Evolutionary conservation across 352 stramenopile genomes (phyloP).

Genomic region (Peronospora farinosa): DNA sequence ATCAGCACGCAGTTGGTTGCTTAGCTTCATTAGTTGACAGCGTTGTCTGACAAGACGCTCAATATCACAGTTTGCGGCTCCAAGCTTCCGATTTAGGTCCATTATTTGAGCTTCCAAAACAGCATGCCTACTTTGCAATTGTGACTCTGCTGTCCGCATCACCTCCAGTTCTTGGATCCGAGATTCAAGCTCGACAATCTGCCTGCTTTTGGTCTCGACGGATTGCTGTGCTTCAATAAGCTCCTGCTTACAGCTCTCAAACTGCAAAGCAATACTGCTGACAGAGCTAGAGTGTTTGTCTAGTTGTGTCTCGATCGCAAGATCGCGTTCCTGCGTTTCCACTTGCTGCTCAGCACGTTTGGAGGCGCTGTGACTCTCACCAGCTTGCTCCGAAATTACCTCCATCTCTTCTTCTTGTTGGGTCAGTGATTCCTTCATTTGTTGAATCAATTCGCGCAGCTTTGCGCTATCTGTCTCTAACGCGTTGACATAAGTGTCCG

Average conservation of each 20-base stretch:
- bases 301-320: conserved; percentile 39
- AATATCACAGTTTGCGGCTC: conserved; percentile 46
- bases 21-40: conserved; percentile 73
- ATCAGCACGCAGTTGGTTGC: conserved; percentile 66
- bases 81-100: conserved; percentile 42
- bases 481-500: conserved; percentile 8
- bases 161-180: conserved; percentile 24
- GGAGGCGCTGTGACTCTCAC: conserved; percentile 12
- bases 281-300: conserved; percentile 8
- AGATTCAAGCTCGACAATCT: conserved; percentile 41
- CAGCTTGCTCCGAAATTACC: conserved; percentile 4
- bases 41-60: conserved; percentile 58
- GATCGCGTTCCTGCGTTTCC: conserved; percentile 37
- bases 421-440: conserved; percentile 66
- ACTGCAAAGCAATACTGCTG: conserved; percentile 12
- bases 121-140: conserved; percentile 23
- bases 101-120: conserved; percentile 27
- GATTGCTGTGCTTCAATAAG: conserved; percentile 35
- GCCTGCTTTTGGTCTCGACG: conserved; percentile 39
- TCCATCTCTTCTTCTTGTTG: conserved; percentile 40
- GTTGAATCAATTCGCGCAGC: conserved; percentile 62
- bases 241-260: conserved; percentile 40
- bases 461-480: conserved; percentile 56
- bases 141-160: not conserved
- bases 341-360: conserved; percentile 26